Evolutionary conservation across 768 basidiomycete species (phyloP), one percentile per base, ranked within the genome.

Genomic region (Leucocoprinus sp.): DNA sequence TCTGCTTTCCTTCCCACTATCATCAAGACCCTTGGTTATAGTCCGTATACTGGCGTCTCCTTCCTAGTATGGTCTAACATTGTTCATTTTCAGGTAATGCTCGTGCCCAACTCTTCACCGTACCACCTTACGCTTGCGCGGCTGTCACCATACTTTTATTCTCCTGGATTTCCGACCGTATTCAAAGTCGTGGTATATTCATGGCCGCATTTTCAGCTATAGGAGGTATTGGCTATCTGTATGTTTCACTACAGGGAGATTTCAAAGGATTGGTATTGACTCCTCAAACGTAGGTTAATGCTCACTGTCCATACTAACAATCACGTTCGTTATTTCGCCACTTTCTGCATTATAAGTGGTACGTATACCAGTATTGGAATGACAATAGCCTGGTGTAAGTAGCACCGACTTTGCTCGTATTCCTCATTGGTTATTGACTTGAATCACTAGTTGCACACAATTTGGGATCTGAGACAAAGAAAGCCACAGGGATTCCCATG

Each of bases 1-100:
- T 80, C 82, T 18, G 85, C 86, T 0, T 92, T 92, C 65, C 64
- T 92, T 43, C 89, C 89, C 2, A 90, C 86, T 2, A 86, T 91
- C 54, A 76, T 91, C 35, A 69, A 67, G 34, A 84, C 81, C 0
- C 78, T 89, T 45, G 84, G 84, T 26, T 80, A 72, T 52, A 75
- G 85, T 86, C 45, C 37, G 84, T 65, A 21, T 33, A 29, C 31
- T 26, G 26, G 43, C 2, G 38, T 14, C 12, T 5, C 14, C 28
- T 11, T 21, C n/a, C n/a, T n/a, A n/a, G n/a, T n/a, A n/a, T n/a
- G n/a, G n/a, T n/a, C 46, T 54, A 42, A 55, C 31, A 26, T 40
- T 37, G 24, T 41, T 22, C 5, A 7, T 31, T 5, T 14, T 27
- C 46, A 85, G 84, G 74, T 23, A 72, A 76, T 50, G 82, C 84